These are phyloP conservation scores for Parmelia sp. DNA, from an alignment of 495 filamentous ascomycete species.

Conservation along the genomic window DNA sequence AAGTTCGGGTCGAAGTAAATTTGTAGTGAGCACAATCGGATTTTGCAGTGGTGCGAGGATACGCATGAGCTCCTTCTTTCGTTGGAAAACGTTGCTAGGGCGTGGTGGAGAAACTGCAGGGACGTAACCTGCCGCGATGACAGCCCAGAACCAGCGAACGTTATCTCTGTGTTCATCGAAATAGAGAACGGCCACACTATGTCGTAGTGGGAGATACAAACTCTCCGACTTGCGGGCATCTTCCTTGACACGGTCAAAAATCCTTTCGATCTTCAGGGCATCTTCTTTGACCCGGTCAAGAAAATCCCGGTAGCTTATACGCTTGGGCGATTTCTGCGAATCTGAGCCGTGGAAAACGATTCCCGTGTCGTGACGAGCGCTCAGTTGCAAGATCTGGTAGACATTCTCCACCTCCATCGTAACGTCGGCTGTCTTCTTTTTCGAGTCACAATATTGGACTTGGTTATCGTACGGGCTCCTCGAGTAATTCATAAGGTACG, in stretches of 20 bases:
- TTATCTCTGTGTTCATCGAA: conserved; percentile 35
- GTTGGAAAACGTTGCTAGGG: conserved; percentile 30
- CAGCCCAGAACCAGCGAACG: conserved; percentile 44
- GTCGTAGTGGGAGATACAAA: background rate
- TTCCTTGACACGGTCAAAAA: background rate
- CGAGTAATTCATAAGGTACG: background rate
- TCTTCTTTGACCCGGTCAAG: no score
- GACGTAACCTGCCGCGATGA: conserved; percentile 34
- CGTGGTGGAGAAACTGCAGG: conserved; percentile 38
- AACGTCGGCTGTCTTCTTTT: background rate
- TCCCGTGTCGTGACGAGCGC: background rate
- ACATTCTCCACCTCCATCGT: background rate
- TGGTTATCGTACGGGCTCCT: background rate
- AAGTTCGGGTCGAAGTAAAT: conserved; percentile 13
- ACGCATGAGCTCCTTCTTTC: conserved; percentile 32
- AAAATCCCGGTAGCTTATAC: background rate
- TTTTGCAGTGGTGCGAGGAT: conserved; percentile 18
- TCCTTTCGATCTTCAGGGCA: no score
- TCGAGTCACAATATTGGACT: background rate
- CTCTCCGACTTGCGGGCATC: background rate
- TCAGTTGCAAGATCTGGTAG: background rate
- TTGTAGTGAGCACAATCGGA: conserved; percentile 21
- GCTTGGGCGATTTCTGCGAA: background rate
- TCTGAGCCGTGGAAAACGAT: background rate
- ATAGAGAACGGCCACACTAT: conserved; percentile 33